Evolutionary conservation across 352 stramenopile species (phyloP).

Genomic region (Pythium coloratum): DNA sequence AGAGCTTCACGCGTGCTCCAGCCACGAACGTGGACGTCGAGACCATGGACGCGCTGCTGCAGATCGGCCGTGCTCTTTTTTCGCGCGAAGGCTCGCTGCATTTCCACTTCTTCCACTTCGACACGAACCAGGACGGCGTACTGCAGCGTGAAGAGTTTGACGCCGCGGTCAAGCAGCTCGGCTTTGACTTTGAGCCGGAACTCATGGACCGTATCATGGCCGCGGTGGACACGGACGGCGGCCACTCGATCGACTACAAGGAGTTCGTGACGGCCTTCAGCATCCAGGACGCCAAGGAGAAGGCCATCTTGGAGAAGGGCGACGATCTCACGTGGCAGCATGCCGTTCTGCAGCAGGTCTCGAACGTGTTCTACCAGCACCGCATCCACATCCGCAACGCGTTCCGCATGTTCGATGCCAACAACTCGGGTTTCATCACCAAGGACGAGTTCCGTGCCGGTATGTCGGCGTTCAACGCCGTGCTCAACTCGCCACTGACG

Average conservation of each 20-base stretch:
- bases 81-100: slow-evolving; percentile 66
- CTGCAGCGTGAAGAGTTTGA: slow-evolving; percentile 79
- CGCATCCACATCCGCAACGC: slow-evolving; percentile 91
- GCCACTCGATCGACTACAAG: slow-evolving; percentile 90
- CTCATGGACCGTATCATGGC: slow-evolving; percentile 78
- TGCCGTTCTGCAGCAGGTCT: slow-evolving; percentile 91
- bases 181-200: slow-evolving; percentile 54
- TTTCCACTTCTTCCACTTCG: slow-evolving; percentile 84
- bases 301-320: slow-evolving; percentile 47
- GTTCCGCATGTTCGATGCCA: slow-evolving; percentile 91
- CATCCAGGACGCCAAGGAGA: slow-evolving; percentile 79
- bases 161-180: slow-evolving; percentile 61
- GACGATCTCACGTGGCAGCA: slow-evolving; percentile 88
- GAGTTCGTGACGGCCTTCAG: slow-evolving; percentile 91
- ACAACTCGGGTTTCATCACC: slow-evolving; percentile 77
- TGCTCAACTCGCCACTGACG: slow-evolving; percentile 89
- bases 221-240: slow-evolving; percentile 87
- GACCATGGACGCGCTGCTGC: slow-evolving; percentile 77
- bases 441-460: slow-evolving; percentile 85
- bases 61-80: slow-evolving; percentile 82
- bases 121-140: slow-evolving; percentile 84
- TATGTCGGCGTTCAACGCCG: slow-evolving; percentile 87
- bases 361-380: slow-evolving; percentile 94
- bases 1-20: slow-evolving; percentile 56
- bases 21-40: slow-evolving; percentile 74